These are phyloP conservation scores for Candida schatavii DNA, from an alignment of 805 yeast species.

Conservation along the genomic window DNA sequence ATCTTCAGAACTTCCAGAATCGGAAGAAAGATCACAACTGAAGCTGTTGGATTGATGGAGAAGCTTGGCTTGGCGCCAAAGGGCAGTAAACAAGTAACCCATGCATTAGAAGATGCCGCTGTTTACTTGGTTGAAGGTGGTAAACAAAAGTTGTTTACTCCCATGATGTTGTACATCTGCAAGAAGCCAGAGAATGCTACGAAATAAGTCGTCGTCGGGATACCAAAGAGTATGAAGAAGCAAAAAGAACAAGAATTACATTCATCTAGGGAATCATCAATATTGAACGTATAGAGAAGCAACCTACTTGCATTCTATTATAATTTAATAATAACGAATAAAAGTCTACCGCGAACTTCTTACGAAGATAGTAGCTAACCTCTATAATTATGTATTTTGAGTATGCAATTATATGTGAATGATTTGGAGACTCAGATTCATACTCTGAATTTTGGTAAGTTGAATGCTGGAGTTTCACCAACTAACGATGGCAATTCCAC, in stretches of 20 bases:
- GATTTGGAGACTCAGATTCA: no score
- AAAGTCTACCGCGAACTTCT: no score
- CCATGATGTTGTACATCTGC: constrained; percentile 93
- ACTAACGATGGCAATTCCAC: constrained; percentile 48
- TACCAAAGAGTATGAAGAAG: neutral
- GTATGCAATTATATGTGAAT: no score
- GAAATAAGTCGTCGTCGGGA: no score
- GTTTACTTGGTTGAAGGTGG: constrained; percentile 94
- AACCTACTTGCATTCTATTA: no score
- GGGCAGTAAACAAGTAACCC: constrained; percentile 84
- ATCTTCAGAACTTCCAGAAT: constrained; percentile 81
- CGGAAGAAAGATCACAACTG: constrained; percentile 86
- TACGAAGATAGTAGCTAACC: neutral
- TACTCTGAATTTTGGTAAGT: constrained; percentile 52
- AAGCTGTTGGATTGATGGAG: constrained; percentile 79
- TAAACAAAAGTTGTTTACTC: constrained; percentile 83
- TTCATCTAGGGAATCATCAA: no score
- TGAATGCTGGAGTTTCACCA: constrained; percentile 57
- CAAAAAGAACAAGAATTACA: neutral
- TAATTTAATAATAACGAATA: no score
- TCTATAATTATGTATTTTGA: neutral
- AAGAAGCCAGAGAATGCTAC: constrained; percentile 61
- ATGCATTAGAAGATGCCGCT: constrained; percentile 95
- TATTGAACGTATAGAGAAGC: no score
- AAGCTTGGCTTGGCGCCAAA: constrained; percentile 84